Conservation (phyloP, 1,284 basidiomycete species). For the Lentinula novae-zelandiae region DNA sequence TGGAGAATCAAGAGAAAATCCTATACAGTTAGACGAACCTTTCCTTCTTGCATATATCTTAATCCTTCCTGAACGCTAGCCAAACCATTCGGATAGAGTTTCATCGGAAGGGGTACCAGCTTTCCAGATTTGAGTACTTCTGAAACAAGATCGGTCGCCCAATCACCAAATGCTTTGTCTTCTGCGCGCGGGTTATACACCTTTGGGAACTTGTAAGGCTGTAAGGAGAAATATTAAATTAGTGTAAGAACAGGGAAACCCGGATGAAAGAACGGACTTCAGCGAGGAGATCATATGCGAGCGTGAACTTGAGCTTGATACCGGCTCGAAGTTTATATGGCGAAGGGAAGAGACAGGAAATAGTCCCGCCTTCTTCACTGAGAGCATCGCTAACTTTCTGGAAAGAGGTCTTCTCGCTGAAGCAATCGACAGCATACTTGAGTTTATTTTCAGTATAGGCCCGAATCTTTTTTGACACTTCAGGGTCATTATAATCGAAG, state of each 20-base stretch:
- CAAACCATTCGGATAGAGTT: slow-evolving; percentile 27
- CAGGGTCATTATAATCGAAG: slow-evolving; percentile 32
- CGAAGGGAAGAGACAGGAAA: slow-evolving; percentile 20
- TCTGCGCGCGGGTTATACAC: slow-evolving; percentile 15
- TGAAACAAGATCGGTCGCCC: slow-evolving; percentile 23
- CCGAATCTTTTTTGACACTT: slow-evolving; percentile 21
- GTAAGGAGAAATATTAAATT: not conserved
- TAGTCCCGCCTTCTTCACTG: slow-evolving; percentile 24
- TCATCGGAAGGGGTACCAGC: slow-evolving; percentile 26
- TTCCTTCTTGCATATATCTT: slow-evolving; percentile 23
- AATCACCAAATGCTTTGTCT: slow-evolving; percentile 10
- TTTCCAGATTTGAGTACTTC: slow-evolving; percentile 21
- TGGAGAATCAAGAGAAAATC: not conserved
- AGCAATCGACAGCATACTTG: slow-evolving; percentile 25
- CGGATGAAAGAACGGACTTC: not conserved
- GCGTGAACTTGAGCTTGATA: slow-evolving; percentile 15
- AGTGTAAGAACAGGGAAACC: not conserved
- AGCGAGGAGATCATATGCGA: slow-evolving; percentile 24
- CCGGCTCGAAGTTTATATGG: not conserved
- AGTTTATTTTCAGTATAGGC: slow-evolving; percentile 25
- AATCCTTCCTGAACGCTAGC: slow-evolving; percentile 25
- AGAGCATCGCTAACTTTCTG: slow-evolving; percentile 21
- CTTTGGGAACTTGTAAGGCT: slow-evolving; percentile 20
- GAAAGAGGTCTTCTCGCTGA: slow-evolving; percentile 22
- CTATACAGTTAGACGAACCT: slow-evolving; percentile 12